Evolutionary conservation across 75 land plant species (phyloP), one percentile per base, ranked within the genome.

Genomic region (Larix kaempferi): DNA sequence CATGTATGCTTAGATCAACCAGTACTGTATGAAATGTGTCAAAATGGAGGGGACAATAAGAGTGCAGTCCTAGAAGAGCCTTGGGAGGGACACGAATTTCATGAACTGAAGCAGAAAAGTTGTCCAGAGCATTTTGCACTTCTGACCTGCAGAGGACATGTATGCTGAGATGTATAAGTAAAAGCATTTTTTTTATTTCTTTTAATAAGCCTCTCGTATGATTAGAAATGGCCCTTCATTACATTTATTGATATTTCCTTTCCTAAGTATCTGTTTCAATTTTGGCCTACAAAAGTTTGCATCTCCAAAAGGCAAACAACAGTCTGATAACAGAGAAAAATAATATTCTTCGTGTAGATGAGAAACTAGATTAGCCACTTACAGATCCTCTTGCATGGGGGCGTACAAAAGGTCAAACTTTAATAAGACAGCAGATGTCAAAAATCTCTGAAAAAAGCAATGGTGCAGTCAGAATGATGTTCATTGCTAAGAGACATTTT

Each of bases 41-140:
- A 86, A 94, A 94, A 82, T 92, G 86, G 7, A 94, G 78, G 19
- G 97, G 97, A 59, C 95, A 94, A 73, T 94, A 94, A 37, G 92
- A 79, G 79, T 94, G 97, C 76, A 92, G 39, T n/a, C 97, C 97
- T 12, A 88, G 52, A 62, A 92, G 86, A 72, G 97, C 89, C 80
- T 87, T 92, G 27, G 92, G 85, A 78, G 97, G 92, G 61, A 94
- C 78, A 6, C 94, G 86, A 71, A 91, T 85, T 83, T 90, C 92
- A 84, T 94, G 97, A 5, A 82, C 79, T 35, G 97, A 82, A 77
- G 89, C 89, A 57, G 95, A 72, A 59, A 26, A 61, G 59, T 80
- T 57, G 61, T 89, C 84, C 56, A 85, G 21, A 65, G 87, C 78
- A 71, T 49, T 78, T 62, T 76, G 86, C 57, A 84, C 59, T 26